These are phyloP conservation scores for Collybia nuda DNA, from an alignment of 768 basidiomycete genomes.

Conservation along the genomic window DNA sequence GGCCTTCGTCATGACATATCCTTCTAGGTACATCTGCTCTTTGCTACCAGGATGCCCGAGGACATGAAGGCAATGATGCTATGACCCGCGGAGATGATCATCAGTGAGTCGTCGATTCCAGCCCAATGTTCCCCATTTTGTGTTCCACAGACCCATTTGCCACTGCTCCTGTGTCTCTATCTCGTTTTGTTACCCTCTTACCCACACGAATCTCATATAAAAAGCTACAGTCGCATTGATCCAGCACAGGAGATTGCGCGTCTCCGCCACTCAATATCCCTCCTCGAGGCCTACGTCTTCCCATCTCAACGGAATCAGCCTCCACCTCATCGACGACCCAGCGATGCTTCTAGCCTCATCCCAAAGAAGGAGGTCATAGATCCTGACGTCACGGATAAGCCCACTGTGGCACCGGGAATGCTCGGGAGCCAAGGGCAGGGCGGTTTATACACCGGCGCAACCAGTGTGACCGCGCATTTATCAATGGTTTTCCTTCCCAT, in stretches of 20 bases:
- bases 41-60: slow-evolving; percentile 77
- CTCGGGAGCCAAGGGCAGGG: slow-evolving; percentile 64
- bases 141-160: not conserved
- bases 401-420: slow-evolving; percentile 57
- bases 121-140: slow-evolving; percentile 9
- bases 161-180: slow-evolving; percentile 2
- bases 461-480: slow-evolving; percentile 71
- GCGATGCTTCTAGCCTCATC: slow-evolving; percentile 35
- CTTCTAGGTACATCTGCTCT: slow-evolving; percentile 70
- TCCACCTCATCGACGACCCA: slow-evolving; percentile 31
- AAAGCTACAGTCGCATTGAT: slow-evolving; percentile 52
- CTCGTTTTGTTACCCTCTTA: slow-evolving; percentile 7
- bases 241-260: slow-evolving; percentile 67
- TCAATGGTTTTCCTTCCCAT: slow-evolving; percentile 45
- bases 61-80: slow-evolving; percentile 54
- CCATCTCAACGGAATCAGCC: slow-evolving; percentile 38
- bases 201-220: slow-evolving; percentile 12
- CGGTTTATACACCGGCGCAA: slow-evolving; percentile 79
- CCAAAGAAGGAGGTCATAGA: slow-evolving; percentile 58
- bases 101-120: slow-evolving; percentile 40
- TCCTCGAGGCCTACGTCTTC: slow-evolving; percentile 62
- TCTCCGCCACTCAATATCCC: slow-evolving; percentile 65
- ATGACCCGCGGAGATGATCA: slow-evolving; percentile 60
- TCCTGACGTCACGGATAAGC: slow-evolving; percentile 44
- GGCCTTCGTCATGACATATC: slow-evolving; percentile 1